These are phyloP conservation scores for Pinus tabuliformis DNA, from an alignment of 75 land plant genomes.

Conservation along the genomic window DNA sequence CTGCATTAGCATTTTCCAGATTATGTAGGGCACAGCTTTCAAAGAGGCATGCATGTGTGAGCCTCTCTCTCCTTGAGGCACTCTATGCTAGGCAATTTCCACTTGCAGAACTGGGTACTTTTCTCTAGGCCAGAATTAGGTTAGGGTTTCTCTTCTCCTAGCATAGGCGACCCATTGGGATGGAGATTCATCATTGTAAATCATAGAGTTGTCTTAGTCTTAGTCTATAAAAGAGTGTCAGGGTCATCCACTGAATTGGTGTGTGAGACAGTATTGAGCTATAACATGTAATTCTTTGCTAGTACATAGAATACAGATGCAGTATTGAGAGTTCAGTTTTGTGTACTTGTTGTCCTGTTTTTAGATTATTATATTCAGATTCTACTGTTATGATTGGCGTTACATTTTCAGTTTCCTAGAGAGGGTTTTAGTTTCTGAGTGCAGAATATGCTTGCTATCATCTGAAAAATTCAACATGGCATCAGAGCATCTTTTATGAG, in stretches of 20 bases:
- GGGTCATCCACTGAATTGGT: not conserved
- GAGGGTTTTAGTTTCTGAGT: too few relatives aligned
- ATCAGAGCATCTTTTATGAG: not conserved
- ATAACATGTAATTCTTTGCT: not conserved
- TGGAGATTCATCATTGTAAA: not conserved
- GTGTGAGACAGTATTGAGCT: not conserved
- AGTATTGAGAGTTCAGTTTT: not conserved
- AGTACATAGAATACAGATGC: not conserved
- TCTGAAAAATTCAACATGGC: not conserved
- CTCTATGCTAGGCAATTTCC: too few relatives aligned
- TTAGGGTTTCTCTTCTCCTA: not conserved
- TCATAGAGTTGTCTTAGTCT: not conserved
- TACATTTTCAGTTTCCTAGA: not conserved
- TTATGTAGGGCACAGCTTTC: too few relatives aligned
- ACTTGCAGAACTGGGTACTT: too few relatives aligned
- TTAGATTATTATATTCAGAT: not conserved
- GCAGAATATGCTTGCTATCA: not conserved
- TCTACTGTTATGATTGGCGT: not conserved
- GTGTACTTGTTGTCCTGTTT: not conserved
- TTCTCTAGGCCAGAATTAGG: not conserved
- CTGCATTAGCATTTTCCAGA: too few relatives aligned
- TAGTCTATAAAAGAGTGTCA: not conserved
- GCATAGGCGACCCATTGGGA: not conserved
- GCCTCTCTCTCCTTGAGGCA: too few relatives aligned
- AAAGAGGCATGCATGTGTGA: too few relatives aligned